Evolutionary conservation across 352 stramenopile genomes (phyloP), one percentile per base, ranked within the genome.

Genomic region (Globisporangium lucens): DNA sequence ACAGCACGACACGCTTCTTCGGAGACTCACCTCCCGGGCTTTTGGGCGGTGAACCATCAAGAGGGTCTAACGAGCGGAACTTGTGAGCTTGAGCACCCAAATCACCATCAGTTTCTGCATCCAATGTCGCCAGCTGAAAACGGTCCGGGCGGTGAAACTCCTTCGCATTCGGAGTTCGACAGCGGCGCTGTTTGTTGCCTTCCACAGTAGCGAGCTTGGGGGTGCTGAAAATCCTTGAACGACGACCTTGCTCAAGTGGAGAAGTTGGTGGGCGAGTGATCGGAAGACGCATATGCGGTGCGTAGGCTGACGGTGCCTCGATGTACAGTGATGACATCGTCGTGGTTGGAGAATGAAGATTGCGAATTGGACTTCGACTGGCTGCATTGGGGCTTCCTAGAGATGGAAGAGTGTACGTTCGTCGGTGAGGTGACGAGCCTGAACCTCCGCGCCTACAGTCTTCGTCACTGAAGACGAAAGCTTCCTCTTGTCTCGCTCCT

Each of bases 291-390:
- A 75, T 75, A 4, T 70, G 72, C 2, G 71, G 58, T 22, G 74
- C 81, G 60, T 91, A 91, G 0, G 83, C 80, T 22, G 83, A 89
- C 9, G 79, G 71, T 13, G 63, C 71, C 38, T 79, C 76, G 17
- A 82, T 71, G 64, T 89, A 87, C 0, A 89, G 53, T 10, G 67
- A 74, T 62, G 80, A 89, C 12, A 89, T 89, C 7, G 83, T 89
- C 8, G 80, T 91, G 3, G 72, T 85, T 9, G 83, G 79, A 15
- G 76, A 82, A 58, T 82, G 83, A 13, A 74, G 73, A 10, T 72
- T 68, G 17, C 70, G 70, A 29, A 55, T 41, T 1, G 76, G 60
- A 29, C 68, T 75, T 22, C 66, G 61, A 53, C 30, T 73, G 8
- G 57, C 38, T 27, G 61, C 30, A 13, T 56, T 70, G 24, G 57